Base-by-base conservation (phyloP, 2,329 filamentous ascomycete species). In the Huntiella abstrusa region DNA sequence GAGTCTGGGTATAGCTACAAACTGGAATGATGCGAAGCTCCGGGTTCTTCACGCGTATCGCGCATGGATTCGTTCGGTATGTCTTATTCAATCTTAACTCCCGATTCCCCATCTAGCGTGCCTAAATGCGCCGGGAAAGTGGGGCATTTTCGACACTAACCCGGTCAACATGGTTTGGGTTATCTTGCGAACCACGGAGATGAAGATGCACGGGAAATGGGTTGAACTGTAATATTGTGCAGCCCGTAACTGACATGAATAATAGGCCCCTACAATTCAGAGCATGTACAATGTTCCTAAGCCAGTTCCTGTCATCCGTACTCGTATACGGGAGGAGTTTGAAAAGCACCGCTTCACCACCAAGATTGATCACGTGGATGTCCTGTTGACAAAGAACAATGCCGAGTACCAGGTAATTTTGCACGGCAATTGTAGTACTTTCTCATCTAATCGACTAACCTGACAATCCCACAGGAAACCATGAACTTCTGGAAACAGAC, bases 401-500 rank as follows among this genome's bases (percentile, higher is more conserved):
- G 75, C 82, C 55, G 91, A 98, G 63, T 96, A 80, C 61, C 91
- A 98, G 82, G 87, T 94, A 61, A 28, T 55, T 63, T 50, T 43
- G 13, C 36, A 22, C 1, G 17, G 11, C 13, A 16, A 43, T 43
- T 8, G 7, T 16, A 28, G 22, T 28, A 7, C 22, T 7, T 28
- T 28, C 6, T 7, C 12, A 8, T 37, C n/a, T 12, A 2, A 16
- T 16, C 22, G 15, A 15, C 19, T 44, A 37, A 19, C 12, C 13
- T 5, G 33, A 15, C 15, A 15, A 10, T 15, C 13, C 7, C 7
- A 48, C 55, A 95, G 87, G 91, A 98, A 72, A 98, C 83, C 46
- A 77, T 98, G 71, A 98, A 98, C 69, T 98, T 83, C 72, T 98
- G 91, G 91, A 94, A 95, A 67, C 91, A 98, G 66, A 72, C 87